Base-by-base conservation (phyloP, 1,284 basidiomycete genomes). In the Xerocomus nothofagi region DNA sequence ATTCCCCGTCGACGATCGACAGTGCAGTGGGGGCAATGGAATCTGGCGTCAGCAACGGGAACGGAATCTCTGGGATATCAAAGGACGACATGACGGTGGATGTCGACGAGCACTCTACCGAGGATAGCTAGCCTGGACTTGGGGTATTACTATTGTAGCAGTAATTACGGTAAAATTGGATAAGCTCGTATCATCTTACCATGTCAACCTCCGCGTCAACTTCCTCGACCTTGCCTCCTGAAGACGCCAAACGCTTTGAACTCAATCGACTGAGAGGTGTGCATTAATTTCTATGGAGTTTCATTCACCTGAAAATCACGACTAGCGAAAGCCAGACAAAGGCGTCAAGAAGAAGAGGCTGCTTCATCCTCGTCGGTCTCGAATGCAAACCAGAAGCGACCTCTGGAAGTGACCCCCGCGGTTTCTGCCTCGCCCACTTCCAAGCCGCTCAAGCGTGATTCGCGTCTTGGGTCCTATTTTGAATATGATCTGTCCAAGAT, bases 401-500 rank as follows among this genome's bases (percentile, higher is more conserved):
- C 79, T 0, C 63, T 85, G 18, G 67, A 63, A 36, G 72, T 72
- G 23, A 68, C 73, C 3, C 73, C 82, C 36, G 79, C 78, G 12
- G 68, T 65, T 9, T 84, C 84, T 20, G 78, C 72, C 6, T 84
- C 85, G 14, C 79, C 84, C 0, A 86, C 87, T 7, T 73, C 76
- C 45, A 74, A 77, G 49, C 82, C 84, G 27, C 71, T 91, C 47
- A 80, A 80, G 61, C 79, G 86, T 14, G 87, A 91, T 58, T 77
- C 81, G 9, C 78, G 87, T 24, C 72, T 91, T 1, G 89, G 89
- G 24, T 92, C 86, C 47, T 96, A 96, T 71, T 93, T 94, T 58
- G 93, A 97, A 57, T 98, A 97, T 81, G 93, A 97, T 68, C 70
- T 98, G n/a, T 91, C 89, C 17, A 98, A 96, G 74, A 92, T 96